Evolutionary conservation across 164 flowering plant genomes (phyloP).

Genomic region (Vitis rupestris): DNA sequence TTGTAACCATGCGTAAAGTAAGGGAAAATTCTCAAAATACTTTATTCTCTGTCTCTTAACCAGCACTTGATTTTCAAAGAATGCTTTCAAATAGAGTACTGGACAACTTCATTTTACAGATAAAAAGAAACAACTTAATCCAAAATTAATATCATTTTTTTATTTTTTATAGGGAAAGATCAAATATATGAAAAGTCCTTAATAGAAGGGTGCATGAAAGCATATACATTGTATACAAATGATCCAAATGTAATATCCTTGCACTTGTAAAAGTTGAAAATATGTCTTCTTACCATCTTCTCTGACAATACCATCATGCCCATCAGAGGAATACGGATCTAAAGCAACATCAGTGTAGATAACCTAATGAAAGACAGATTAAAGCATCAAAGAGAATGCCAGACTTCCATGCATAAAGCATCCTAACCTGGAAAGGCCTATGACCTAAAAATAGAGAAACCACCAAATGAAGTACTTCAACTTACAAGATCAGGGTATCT

Average conservation of each 20-base stretch:
- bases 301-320: constrained; percentile 97
- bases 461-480: not conserved
- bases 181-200: too few species aligned
- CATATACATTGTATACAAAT: too few species aligned
- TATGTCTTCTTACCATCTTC: constrained; percentile 86
- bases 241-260: not conserved
- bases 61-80: too few species aligned
- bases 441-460: not conserved
- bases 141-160: too few species aligned
- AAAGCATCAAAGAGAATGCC: constrained; percentile 1
- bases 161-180: too few species aligned
- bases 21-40: too few species aligned
- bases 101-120: too few species aligned
- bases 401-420: not conserved
- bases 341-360: constrained; percentile 97
- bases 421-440: not conserved
- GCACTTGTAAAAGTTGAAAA: not conserved
- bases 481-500: constrained; percentile 94
- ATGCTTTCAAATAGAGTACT: too few species aligned
- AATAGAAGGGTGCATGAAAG: too few species aligned
- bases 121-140: too few species aligned
- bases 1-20: too few species aligned
- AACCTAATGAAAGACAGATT: constrained; percentile 46
- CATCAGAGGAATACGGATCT: constrained; percentile 95
- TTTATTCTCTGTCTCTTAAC: too few species aligned